These are phyloP conservation scores for Pseudozyma tsukubaensis DNA, from an alignment of 1,284 basidiomycete genomes.

Conservation along the genomic window DNA sequence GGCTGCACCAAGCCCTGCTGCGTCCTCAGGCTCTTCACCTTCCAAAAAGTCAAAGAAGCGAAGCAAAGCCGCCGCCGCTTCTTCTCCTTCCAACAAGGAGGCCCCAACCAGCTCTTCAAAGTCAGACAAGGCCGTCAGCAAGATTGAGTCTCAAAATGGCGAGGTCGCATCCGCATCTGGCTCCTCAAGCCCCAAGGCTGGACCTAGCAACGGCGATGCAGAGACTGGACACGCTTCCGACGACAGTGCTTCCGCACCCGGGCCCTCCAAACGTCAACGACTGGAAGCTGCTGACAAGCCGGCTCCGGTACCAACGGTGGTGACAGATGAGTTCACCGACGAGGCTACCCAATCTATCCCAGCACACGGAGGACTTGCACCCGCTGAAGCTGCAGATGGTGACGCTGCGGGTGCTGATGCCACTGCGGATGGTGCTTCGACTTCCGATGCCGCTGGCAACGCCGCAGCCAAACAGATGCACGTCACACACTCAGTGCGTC, in stretches of 20 bases:
- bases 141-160: slow-evolving; percentile 4
- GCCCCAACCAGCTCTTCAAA: neutral
- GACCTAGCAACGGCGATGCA: slow-evolving; percentile 8
- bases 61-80: slow-evolving; percentile 25
- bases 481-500: slow-evolving; percentile 74
- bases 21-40: slow-evolving; percentile 31
- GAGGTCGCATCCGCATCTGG: neutral
- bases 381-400: slow-evolving; percentile 15
- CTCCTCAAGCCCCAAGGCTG: neutral
- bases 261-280: slow-evolving; percentile 48
- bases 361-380: slow-evolving; percentile 27
- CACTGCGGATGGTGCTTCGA: slow-evolving; percentile 8
- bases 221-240: slow-evolving; percentile 10
- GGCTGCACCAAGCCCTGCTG: slow-evolving; percentile 27
- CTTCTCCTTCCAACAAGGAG: slow-evolving; percentile 12
- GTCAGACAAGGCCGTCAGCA: neutral
- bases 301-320: slow-evolving; percentile 46
- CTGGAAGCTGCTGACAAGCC: slow-evolving; percentile 20
- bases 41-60: slow-evolving; percentile 50
- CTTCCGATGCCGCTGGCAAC: slow-evolving; percentile 19
- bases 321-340: slow-evolving; percentile 60
- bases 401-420: slow-evolving; percentile 1
- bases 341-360: slow-evolving; percentile 44
- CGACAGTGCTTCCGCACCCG: slow-evolving; percentile 24
- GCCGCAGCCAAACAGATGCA: slow-evolving; percentile 53